Percentiles rank a stretch among this genome's conserved stretches.
Conservation (phyloP, 2,329 filamentous ascomycete genomes). For the Bisporella sp. region DNA sequence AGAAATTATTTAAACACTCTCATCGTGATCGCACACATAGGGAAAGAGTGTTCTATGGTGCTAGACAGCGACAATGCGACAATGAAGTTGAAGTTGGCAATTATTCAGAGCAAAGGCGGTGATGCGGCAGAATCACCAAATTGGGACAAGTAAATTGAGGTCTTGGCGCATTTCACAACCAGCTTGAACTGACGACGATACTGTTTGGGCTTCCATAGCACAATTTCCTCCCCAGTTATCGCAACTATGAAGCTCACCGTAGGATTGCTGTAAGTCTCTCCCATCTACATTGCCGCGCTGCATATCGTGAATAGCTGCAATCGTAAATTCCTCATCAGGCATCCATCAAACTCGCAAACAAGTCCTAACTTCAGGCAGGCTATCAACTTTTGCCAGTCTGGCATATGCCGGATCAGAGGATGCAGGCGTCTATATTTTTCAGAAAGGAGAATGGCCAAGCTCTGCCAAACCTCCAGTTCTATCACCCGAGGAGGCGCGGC, state of each 20-base stretch:
- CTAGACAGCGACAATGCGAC: too few relatives aligned
- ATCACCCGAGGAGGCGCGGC: slow-evolving; percentile 38
- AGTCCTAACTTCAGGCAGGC: neutral
- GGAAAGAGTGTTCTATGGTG: too few relatives aligned
- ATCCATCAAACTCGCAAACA: neutral
- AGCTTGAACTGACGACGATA: too few relatives aligned
- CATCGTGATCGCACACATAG: too few relatives aligned
- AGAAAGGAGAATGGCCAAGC: slow-evolving; percentile 23
- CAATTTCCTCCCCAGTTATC: slow-evolving; percentile 10
- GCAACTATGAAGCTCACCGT: slow-evolving; percentile 33
- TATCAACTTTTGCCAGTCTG: slow-evolving; percentile 30
- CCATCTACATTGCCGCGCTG: too few relatives aligned
- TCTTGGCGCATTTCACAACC: too few relatives aligned
- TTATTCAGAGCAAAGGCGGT: too few relatives aligned
- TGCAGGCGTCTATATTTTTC: slow-evolving; percentile 47
- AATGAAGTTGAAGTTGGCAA: too few relatives aligned
- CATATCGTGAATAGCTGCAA: too few relatives aligned
- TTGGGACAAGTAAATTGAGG: too few relatives aligned
- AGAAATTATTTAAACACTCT: too few relatives aligned
- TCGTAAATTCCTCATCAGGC: neutral
- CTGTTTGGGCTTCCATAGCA: slow-evolving; percentile 14
- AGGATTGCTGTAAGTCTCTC: slow-evolving; percentile 28
- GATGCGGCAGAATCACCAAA: too few relatives aligned
- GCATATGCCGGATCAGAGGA: slow-evolving; percentile 26
- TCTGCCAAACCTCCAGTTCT: slow-evolving; percentile 42